Conservation (phyloP, 345 rosid genomes). For the Cardiospermum halicacabum region DNA sequence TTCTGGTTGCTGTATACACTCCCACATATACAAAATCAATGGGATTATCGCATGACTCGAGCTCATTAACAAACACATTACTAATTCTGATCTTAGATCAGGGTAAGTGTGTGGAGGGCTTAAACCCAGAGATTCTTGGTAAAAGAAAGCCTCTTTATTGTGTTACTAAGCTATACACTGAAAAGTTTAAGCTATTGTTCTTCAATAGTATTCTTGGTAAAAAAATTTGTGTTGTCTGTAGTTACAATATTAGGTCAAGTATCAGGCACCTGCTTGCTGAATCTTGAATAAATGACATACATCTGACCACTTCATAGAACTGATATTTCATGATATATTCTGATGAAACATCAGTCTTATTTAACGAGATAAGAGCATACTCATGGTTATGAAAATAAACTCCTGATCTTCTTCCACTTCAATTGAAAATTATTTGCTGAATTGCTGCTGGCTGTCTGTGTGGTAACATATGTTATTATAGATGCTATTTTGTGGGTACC, state of each 20-base stretch:
- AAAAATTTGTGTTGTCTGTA: not conserved
- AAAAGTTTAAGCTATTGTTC: not conserved
- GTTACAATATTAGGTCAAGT: not conserved
- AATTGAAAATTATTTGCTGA: not conserved
- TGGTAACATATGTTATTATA: not conserved
- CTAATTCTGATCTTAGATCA: not conserved
- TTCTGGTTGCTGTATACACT: not conserved
- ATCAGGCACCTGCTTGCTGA: not conserved
- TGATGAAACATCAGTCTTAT: not conserved
- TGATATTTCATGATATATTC: not conserved
- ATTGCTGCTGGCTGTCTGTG: not conserved
- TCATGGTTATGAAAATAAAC: not conserved
- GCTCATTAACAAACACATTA: not conserved
- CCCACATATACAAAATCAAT: not conserved
- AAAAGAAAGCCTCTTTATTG: not conserved
- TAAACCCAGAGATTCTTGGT: not conserved
- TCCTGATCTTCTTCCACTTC: not conserved
- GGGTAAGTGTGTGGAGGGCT: not conserved
- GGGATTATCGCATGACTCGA: not conserved
- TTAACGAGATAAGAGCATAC: not conserved
- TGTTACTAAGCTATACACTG: not conserved
- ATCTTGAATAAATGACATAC: not conserved
- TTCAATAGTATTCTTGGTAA: not conserved
- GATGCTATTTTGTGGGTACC: constrained; percentile 1
- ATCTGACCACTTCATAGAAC: not conserved